phyloP scores from a whole-genome alignment of 371 early-diverging fungal species.

The Syncephalis plumigaleata region DNA sequence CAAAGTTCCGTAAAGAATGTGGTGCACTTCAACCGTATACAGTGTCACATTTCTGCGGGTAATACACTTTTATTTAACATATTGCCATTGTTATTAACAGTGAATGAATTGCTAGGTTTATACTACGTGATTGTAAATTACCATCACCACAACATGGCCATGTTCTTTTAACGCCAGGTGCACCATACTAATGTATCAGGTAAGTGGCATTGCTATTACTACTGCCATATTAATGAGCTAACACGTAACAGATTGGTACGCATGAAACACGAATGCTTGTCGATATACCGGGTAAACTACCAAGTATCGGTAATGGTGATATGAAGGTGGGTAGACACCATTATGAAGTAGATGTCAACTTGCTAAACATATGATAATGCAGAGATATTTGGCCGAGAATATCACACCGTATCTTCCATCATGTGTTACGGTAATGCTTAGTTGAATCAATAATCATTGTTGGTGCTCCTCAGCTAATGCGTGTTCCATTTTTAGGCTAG shows the following conservation, averaged over 20 bases:
- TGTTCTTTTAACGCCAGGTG: conserved; percentile 66
- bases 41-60: conserved; percentile 71
- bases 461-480: neutral
- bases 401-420: conserved; percentile 57
- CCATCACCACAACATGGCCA: conserved; percentile 80
- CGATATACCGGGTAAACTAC: conserved; percentile 82
- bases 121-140: conserved; percentile 45
- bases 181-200: conserved; percentile 89
- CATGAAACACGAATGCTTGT: conserved; percentile 81
- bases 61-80: conserved; percentile 1
- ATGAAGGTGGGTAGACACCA: conserved; percentile 17
- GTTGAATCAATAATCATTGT: neutral
- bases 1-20: conserved; percentile 76
- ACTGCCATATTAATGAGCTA: neutral
- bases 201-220: neutral
- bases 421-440: conserved; percentile 23
- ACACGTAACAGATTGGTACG: conserved; percentile 32
- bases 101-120: conserved; percentile 15
- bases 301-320: conserved; percentile 39
- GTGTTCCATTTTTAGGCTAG: conserved; percentile 19
- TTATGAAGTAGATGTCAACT: neutral
- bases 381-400: conserved; percentile 30
- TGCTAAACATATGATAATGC: neutral
- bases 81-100: neutral
- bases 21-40: conserved; percentile 27